Evolutionary conservation across 768 basidiomycete species (phyloP), one percentile per base, ranked within the genome.

Genomic region (Postia placenta): DNA sequence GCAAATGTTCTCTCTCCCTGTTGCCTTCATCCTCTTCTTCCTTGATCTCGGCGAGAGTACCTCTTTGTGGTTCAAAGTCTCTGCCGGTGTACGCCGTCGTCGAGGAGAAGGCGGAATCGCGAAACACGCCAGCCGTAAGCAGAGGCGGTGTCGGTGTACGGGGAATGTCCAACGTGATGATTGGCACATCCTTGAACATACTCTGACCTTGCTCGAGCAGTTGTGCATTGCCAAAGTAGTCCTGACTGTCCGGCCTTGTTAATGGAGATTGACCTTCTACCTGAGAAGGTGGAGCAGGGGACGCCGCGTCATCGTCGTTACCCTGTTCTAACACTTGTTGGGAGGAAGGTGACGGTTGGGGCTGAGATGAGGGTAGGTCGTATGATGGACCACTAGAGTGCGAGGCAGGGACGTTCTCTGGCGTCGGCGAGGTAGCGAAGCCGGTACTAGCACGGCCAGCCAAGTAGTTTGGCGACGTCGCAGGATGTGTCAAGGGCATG

Each of bases 101-200:
- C 22, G 66, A 67, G 15, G 83, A 83, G 56, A 83, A 74, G 4
- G 73, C 75, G 24, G 86, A 86, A 58, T 86, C 83, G 41, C 85
- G 74, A 64, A 85, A 87, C 24, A 75, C 74, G 19, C 73, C 74
- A 15, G 80, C 68, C 30, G 77, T 72, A 9, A 87, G 74, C 27
- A 85, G 74, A 4, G 71, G 70, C 5, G 66, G 70, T 48, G 61
- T 56, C 54, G 56, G 61, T 20, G 52, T 43, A 14, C 60, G 59
- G 48, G 54, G 51, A 2, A 23, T n/a, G 35, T 50, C 48, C 30
- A 33, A 33, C 30, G 9, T 15, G 15, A 7, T 15, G n/a, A n/a
- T n/a, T n/a, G n/a, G n/a, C n/a, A n/a, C n/a, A n/a, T n/a, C n/a
- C n/a, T n/a, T n/a, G n/a, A n/a, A n/a, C n/a, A n/a, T n/a, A n/a